Percentiles rank a stretch among this genome's conserved stretches.
These are phyloP conservation scores for Calocybe cyanea DNA, from an alignment of 768 basidiomycete species.

Conservation along the genomic window DNA sequence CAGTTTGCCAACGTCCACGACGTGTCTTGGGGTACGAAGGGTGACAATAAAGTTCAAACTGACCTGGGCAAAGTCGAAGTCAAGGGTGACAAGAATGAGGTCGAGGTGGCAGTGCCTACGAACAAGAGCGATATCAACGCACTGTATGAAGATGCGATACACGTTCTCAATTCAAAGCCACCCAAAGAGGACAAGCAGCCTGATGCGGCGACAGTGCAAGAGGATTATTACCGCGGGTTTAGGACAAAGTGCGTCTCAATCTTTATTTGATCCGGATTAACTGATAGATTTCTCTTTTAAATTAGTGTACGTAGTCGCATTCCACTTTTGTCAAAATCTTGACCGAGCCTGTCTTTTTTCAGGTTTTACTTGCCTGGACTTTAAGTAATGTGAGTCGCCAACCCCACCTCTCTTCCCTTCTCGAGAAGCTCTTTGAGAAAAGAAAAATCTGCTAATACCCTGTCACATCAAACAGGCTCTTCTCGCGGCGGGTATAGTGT, in stretches of 20 bases:
- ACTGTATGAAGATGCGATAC: slow-evolving; percentile 88
- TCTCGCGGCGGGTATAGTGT: slow-evolving; percentile 74
- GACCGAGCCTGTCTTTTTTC: slow-evolving; percentile 16
- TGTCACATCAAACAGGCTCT: slow-evolving; percentile 41
- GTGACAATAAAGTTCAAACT: slow-evolving; percentile 80
- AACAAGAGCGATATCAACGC: slow-evolving; percentile 87
- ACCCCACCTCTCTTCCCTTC: not conserved
- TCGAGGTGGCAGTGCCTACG: slow-evolving; percentile 83
- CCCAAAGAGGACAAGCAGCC: slow-evolving; percentile 65
- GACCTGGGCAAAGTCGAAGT: slow-evolving; percentile 64
- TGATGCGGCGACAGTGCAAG: slow-evolving; percentile 61
- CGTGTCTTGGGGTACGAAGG: slow-evolving; percentile 95
- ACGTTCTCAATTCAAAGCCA: slow-evolving; percentile 73
- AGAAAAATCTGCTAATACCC: too few relatives aligned
- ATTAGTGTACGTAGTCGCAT: slow-evolving; percentile 23
- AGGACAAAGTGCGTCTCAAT: slow-evolving; percentile 79
- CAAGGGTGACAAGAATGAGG: slow-evolving; percentile 54
- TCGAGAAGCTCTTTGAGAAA: too few relatives aligned
- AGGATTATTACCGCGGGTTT: slow-evolving; percentile 87
- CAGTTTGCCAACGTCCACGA: slow-evolving; percentile 89
- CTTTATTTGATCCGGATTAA: not conserved
- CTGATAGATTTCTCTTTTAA: slow-evolving; percentile 12
- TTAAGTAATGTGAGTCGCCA: slow-evolving; percentile 66
- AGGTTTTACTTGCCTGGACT: slow-evolving; percentile 85
- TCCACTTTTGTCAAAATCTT: not conserved